Evolutionary conservation across 371 early-diverging fungal species (phyloP).

Genomic region (Thermomucor indicae-seudaticae): DNA sequence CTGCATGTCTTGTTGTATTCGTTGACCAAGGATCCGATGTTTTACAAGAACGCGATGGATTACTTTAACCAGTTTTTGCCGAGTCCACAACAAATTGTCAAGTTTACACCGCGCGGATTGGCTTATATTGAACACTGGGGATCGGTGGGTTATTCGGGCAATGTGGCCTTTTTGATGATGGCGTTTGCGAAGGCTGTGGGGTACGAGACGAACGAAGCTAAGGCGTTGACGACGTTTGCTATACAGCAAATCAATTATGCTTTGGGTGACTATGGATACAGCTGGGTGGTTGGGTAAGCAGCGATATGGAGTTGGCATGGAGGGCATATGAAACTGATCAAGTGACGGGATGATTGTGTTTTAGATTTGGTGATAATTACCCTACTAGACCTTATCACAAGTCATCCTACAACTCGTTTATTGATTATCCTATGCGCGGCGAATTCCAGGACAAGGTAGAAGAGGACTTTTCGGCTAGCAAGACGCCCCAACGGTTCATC

Average conservation of each 20-base stretch:
- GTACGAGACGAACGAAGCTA: slow-evolving; percentile 22
- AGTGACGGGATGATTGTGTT: not conserved
- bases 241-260: slow-evolving; percentile 58
- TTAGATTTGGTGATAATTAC: slow-evolving; percentile 44
- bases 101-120: slow-evolving; percentile 54
- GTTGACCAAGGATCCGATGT: slow-evolving; percentile 37
- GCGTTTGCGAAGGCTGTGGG: slow-evolving; percentile 45
- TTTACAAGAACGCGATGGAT: slow-evolving; percentile 44
- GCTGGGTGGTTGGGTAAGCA: slow-evolving; percentile 47
- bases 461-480: slow-evolving; percentile 39
- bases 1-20: slow-evolving; percentile 43
- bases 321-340: not conserved
- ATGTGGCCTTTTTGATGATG: slow-evolving; percentile 48
- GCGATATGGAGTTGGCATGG: no score
- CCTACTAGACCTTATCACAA: slow-evolving; percentile 55
- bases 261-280: slow-evolving; percentile 53
- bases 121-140: slow-evolving; percentile 56
- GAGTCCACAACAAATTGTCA: slow-evolving; percentile 33
- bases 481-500: slow-evolving; percentile 43
- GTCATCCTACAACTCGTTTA: slow-evolving; percentile 52
- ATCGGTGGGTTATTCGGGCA: slow-evolving; percentile 50
- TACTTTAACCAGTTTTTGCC: slow-evolving; percentile 50
- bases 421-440: slow-evolving; percentile 54
- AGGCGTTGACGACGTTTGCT: slow-evolving; percentile 41
- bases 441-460: slow-evolving; percentile 39